These are phyloP conservation scores for Lunularia cruciata DNA, from an alignment of 225 moss, liverwort and hornwort species.

Conservation along the genomic window DNA sequence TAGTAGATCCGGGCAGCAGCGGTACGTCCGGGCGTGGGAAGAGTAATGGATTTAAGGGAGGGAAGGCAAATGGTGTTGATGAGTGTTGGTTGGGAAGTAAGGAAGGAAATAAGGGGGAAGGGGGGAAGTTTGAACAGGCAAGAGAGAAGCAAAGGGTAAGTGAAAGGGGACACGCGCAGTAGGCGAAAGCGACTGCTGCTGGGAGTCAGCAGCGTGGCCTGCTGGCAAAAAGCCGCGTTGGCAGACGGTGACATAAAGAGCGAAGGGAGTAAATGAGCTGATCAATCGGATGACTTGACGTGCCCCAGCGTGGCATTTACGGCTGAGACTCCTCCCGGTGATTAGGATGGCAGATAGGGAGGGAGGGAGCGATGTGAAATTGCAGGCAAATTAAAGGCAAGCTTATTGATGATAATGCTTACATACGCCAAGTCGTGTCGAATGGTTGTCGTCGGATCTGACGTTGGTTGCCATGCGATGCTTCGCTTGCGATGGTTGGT, in stretches of 20 bases:
- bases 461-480: conserved; percentile 2
- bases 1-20: conserved; percentile 1
- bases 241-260: conserved; percentile 28
- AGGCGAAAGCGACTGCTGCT: conserved; percentile 25
- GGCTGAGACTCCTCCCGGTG: background rate
- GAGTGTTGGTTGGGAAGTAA: conserved; percentile 11
- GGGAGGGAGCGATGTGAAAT: conserved; percentile 14
- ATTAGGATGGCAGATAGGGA: conserved; percentile 1
- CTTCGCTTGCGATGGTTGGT: conserved; percentile 6
- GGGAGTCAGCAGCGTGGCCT: conserved; percentile 27
- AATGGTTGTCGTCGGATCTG: conserved; percentile 20
- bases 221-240: conserved; percentile 39
- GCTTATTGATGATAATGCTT: conserved; percentile 17
- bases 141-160: no score
- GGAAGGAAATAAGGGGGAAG: no score
- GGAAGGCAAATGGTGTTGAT: conserved; percentile 12
- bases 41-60: background rate
- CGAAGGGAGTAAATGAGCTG: conserved; percentile 12
- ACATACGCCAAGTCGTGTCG: conserved; percentile 24
- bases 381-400: conserved; percentile 10
- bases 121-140: conserved; percentile 31
- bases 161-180: conserved; percentile 20
- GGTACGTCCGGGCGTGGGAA: conserved; percentile 14
- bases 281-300: conserved; percentile 24
- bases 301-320: conserved; percentile 31